phyloP scores from a whole-genome alignment of 352 stramenopile genomes.

The Thalassiosira hispida region DNA sequence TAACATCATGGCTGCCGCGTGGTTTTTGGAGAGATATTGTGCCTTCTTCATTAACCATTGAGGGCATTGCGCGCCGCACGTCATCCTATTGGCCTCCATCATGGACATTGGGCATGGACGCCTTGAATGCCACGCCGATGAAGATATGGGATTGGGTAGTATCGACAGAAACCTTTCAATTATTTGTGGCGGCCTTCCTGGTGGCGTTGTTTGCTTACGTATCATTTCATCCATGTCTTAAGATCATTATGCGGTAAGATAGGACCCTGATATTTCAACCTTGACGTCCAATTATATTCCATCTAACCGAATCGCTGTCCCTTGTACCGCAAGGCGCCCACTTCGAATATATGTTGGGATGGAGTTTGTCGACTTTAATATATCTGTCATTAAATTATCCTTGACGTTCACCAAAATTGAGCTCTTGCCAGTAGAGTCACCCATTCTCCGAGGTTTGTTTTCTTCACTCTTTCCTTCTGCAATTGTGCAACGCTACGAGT shows the following conservation, averaged over 20 bases:
- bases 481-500: constrained; percentile 22
- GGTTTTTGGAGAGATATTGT: not conserved
- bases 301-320: not conserved
- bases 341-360: constrained; percentile 34
- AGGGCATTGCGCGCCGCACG: not conserved
- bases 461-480: constrained; percentile 38
- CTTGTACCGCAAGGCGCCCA: constrained; percentile 13
- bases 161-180: not conserved
- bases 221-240: constrained; percentile 11
- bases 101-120: constrained; percentile 1
- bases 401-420: constrained; percentile 26
- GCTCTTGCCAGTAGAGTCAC: constrained; percentile 30
- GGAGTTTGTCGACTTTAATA: constrained; percentile 35
- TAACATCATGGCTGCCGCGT: constrained; percentile 1
- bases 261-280: not conserved
- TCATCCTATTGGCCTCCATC: not conserved
- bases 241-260: constrained; percentile 16
- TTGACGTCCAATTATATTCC: not conserved
- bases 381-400: constrained; percentile 22
- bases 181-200: constrained; percentile 1
- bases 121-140: not conserved
- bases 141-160: not conserved
- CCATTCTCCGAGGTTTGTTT: constrained; percentile 27
- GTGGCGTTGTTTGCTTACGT: constrained; percentile 8
- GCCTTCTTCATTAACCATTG: not conserved